Base-by-base conservation (phyloP, 768 basidiomycete genomes). In the Pleurotus tuber-regium region DNA sequence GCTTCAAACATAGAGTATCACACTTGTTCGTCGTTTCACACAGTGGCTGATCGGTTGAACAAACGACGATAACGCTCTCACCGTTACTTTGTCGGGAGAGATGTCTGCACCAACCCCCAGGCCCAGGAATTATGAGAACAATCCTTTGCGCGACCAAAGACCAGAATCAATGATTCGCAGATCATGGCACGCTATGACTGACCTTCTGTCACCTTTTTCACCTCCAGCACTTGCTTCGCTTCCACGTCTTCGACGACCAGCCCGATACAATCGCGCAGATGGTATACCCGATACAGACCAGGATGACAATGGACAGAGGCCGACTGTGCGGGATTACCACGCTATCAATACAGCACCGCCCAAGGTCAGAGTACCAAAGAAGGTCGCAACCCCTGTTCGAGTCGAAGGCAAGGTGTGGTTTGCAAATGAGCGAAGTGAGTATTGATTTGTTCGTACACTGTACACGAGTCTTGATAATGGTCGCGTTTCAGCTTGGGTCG, bases 381-480 rank as follows among this genome's bases (percentile, higher is more conserved):
- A 93, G 68, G 81, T 90, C 18, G 72, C 87, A 0, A 87, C 88
- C 1, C 82, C 86, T 0, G 75, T 98, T 60, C 89, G 84, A 56
- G 92, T 98, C 14, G 94, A 98, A 64, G 86, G 84, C 18, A 98
- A 98, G 62, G 94, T 98, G 42, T 98, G 95, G 94, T 96, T 98
- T 65, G 93, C 94, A 7, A 97, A 97, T 62, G 94, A 98, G 68
- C 74, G 92, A 63, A 93, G 91, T 93, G 41, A 54, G 84, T 69
- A 6, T 43, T 40, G 36, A 21, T 14, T 16, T 24, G 44, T 14
- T 47, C 12, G 6, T 8, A 10, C 7, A 12, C 23, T 28, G 5
- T 11, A 42, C 16, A 47, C 46, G 25, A 46, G 7, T 39, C 30
- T 2, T 33, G 25, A 33, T 14, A 49, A 31, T 25, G 25, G 36